These are phyloP conservation scores for Kwoniella dejecticola DNA, from an alignment of 768 basidiomycete genomes.

Conservation along the genomic window DNA sequence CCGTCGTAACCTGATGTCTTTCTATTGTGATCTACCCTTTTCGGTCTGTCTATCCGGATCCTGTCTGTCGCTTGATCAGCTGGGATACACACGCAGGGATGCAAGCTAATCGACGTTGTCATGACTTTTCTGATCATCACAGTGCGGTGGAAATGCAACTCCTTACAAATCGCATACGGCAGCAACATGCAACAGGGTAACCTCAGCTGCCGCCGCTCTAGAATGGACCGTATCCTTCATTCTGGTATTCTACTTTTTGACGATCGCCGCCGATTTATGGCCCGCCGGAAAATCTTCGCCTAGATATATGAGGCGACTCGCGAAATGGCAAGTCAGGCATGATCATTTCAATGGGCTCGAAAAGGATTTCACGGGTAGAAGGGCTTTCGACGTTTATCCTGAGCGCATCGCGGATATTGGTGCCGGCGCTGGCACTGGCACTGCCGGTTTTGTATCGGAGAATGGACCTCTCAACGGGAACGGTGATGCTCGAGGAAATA, in stretches of 20 bases:
- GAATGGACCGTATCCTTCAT: conserved; percentile 56
- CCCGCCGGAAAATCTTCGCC: conserved; percentile 54
- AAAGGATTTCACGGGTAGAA: conserved; percentile 52
- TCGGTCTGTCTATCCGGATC: too few relatives aligned
- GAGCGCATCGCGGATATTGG: too few relatives aligned
- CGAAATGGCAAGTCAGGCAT: conserved; percentile 52
- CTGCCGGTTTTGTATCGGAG: too few relatives aligned
- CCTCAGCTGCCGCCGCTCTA: conserved; percentile 52
- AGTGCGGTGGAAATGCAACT: conserved; percentile 39
- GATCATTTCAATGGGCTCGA: conserved; percentile 26
- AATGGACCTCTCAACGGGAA: too few relatives aligned
- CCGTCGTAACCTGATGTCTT: not conserved
- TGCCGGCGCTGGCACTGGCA: too few relatives aligned
- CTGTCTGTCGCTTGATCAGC: too few relatives aligned
- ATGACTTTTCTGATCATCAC: not conserved
- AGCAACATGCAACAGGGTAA: conserved; percentile 47
- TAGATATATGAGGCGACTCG: conserved; percentile 54
- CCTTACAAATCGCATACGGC: conserved; percentile 28
- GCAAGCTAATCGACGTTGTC: too few relatives aligned
- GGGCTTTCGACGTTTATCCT: conserved; percentile 46
- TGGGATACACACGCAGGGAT: too few relatives aligned
- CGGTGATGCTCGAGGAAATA: too few relatives aligned
- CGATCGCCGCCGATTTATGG: conserved; percentile 57
- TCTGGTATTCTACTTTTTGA: conserved; percentile 54
- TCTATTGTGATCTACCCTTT: not conserved